Base-by-base conservation (phyloP, 495 filamentous ascomycete genomes). In the Penicilliopsis zonata region DNA sequence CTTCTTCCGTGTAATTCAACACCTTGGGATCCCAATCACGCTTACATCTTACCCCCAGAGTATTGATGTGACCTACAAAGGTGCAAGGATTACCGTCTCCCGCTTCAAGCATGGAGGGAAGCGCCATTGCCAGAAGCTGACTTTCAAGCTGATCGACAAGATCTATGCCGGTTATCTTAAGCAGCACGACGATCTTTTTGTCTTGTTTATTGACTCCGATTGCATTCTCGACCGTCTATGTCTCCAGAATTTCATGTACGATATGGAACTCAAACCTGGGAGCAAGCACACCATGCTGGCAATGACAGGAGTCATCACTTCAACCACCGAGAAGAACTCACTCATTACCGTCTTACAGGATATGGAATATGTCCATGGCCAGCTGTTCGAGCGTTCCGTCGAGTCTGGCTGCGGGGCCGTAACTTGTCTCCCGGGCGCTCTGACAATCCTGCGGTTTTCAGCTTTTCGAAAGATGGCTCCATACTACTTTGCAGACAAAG, bases 401-500 rank as follows among this genome's bases (percentile, higher is more conserved):
- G 90, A 98, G 53, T 96, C 90, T 10, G 85, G 79, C 29, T 96
- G 90, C 46, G 90, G 90, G 18, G 76, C 90, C 3, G 88, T 98
- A 23, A 96, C 88, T 10, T 98, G 90, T 57, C 69, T 98, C 22
- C 90, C 90, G 4, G 90, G 90, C 3, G 90, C 90, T 9, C 63
- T 98, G 32, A 98, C 90, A 3, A 94, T 95, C 56, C 60, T 98
- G 13, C 82, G 90, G 29, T 94, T 95, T 55, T 98, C 90, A 8
- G 88, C 90, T 10, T 96, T 98, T 57, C 71, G 90, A 36, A 80
- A 82, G 43, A 94, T 98, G 86, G 85, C 90, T 41, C 94, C 94
- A 50, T 94, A 94, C 59, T 98, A 98, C 61, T 98, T 98, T 49
- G 85, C 90, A 9, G 90, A 96, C 58, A 94, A 95, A 49, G 85